Conservation (phyloP, 805 yeast species). For the Nakazawaea sp. region DNA sequence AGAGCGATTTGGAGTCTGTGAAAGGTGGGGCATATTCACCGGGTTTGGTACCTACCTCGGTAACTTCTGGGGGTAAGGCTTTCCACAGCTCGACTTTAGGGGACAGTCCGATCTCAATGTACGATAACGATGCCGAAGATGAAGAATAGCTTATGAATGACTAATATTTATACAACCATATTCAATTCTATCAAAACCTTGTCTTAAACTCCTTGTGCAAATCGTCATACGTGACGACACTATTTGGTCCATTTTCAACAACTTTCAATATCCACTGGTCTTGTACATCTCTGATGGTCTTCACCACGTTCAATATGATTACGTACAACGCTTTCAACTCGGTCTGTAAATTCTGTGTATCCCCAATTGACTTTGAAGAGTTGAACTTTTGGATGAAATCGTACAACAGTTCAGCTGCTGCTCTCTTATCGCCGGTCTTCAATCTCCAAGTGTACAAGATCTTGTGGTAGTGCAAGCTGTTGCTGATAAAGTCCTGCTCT, state of each 20-base stretch:
- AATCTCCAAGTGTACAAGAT: slow-evolving; percentile 45
- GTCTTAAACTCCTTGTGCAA: slow-evolving; percentile 13
- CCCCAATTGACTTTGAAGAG: background rate
- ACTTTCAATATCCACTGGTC: slow-evolving; percentile 34
- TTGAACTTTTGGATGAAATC: slow-evolving; percentile 25
- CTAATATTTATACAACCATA: background rate
- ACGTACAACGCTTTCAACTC: slow-evolving; percentile 18
- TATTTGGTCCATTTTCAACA: slow-evolving; percentile 13
- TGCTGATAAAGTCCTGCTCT: slow-evolving; percentile 5
- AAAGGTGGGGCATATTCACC: slow-evolving; percentile 4
- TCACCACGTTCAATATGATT: slow-evolving; percentile 31
- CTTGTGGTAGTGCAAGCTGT: slow-evolving; percentile 34
- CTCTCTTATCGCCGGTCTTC: slow-evolving; percentile 42
- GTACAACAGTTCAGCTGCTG: slow-evolving; percentile 36
- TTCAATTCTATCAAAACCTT: slow-evolving; percentile 1
- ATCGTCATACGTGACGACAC: slow-evolving; percentile 13
- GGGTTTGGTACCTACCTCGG: slow-evolving; percentile 3
- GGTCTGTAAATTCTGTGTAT: no score
- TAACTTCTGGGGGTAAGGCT: background rate
- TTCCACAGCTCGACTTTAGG: slow-evolving; percentile 5
- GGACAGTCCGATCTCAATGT: slow-evolving; percentile 8
- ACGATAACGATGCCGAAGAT: slow-evolving; percentile 13
- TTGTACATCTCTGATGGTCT: slow-evolving; percentile 24
- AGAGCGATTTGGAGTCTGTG: slow-evolving; percentile 6
- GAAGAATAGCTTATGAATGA: slow-evolving; percentile 13